Percentiles rank a stretch among this genome's conserved stretches.
phyloP scores from a whole-genome alignment of 1,139 yeast genomes.

The Suhomyces bribrorum region DNA sequence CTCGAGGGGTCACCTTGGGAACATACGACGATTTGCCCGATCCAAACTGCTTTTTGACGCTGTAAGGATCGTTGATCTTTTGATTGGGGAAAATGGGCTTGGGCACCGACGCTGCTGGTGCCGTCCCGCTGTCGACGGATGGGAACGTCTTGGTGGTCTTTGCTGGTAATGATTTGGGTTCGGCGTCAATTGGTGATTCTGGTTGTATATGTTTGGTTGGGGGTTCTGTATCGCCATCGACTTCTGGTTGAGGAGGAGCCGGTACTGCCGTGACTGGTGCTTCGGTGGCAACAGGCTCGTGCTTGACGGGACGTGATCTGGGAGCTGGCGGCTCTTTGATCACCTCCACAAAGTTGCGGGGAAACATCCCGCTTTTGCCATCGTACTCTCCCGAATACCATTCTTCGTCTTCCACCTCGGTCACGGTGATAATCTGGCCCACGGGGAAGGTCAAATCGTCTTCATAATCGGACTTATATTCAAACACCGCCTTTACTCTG shows the following conservation, averaged over 20 bases:
- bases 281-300: background rate
- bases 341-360: conserved; percentile 73
- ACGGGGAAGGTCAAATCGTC: conserved; percentile 76
- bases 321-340: conserved; percentile 18
- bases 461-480: conserved; percentile 74
- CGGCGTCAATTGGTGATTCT: conserved; percentile 5
- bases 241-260: background rate
- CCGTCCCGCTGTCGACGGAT: too few species aligned
- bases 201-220: too few species aligned
- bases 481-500: conserved; percentile 67
- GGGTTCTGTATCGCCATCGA: too few species aligned
- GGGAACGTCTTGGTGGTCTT: too few species aligned
- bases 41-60: conserved; percentile 46
- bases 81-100: conserved; percentile 30
- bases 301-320: conserved; percentile 6
- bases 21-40: conserved; percentile 46
- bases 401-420: conserved; percentile 80
- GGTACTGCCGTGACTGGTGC: conserved; percentile 1
- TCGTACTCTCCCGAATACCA: conserved; percentile 79
- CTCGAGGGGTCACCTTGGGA: conserved; percentile 47
- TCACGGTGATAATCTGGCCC: conserved; percentile 73
- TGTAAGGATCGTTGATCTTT: conserved; percentile 42
- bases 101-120: too few species aligned
- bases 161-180: too few species aligned
- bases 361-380: conserved; percentile 76